Conservation (phyloP, 2,329 filamentous ascomycete species). For the Fusarium floridanum region DNA sequence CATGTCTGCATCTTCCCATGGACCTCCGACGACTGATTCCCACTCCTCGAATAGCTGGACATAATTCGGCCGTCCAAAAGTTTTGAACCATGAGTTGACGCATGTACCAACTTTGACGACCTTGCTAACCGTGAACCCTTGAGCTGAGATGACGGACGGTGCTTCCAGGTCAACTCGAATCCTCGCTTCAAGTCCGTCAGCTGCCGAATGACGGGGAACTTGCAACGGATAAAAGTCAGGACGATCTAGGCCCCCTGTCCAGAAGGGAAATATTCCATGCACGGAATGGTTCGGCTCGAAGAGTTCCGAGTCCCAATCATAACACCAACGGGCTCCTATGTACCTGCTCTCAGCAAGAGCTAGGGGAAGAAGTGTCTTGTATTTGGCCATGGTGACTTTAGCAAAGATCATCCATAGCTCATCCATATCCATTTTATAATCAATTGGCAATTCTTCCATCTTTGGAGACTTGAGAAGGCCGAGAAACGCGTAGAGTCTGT, state of each 20-base stretch:
- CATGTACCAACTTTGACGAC: constrained; percentile 5
- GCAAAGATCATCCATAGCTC: constrained; percentile 18
- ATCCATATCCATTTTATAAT: constrained; percentile 11
- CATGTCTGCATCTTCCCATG: constrained; percentile 13
- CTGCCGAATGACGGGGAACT: constrained; percentile 5
- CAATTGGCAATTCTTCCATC: not conserved
- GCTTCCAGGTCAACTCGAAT: constrained; percentile 4
- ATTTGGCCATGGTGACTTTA: constrained; percentile 18
- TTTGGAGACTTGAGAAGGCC: constrained; percentile 3
- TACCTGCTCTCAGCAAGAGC: constrained; percentile 6
- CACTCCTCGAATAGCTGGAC: constrained; percentile 17
- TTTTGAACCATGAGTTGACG: constrained; percentile 1
- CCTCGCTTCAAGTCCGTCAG: constrained; percentile 12
- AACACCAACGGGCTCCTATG: constrained; percentile 10
- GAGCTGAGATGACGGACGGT: constrained; percentile 13
- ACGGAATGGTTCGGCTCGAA: constrained; percentile 10
- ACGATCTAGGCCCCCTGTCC: constrained; percentile 22
- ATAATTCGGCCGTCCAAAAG: constrained; percentile 22
- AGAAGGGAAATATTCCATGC: constrained; percentile 11
- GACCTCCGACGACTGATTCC: constrained; percentile 17
- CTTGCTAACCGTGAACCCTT: constrained; percentile 11
- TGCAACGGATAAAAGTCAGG: constrained; percentile 19
- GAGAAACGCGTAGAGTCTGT: constrained; percentile 19
- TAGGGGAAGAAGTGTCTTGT: constrained; percentile 19
- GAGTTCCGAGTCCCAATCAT: constrained; percentile 9